Evolutionary conservation across 202 grass and related monocot species (phyloP).

Genomic region (Miscanthus sacchariflorus): DNA sequence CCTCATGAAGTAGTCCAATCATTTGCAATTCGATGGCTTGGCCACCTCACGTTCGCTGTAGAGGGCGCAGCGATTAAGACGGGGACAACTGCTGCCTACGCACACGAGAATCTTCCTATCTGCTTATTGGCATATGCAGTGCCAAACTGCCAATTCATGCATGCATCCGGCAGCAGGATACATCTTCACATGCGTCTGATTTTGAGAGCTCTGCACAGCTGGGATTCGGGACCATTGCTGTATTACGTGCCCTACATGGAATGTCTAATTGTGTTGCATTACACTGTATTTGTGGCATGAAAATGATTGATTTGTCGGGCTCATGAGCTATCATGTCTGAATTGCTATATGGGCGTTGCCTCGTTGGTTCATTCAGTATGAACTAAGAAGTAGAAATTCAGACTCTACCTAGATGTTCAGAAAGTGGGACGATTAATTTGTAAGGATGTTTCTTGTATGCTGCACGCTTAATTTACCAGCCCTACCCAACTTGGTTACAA

Average conservation of each 20-base stretch:
- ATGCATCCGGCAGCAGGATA: constrained; percentile 22
- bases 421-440: neutral
- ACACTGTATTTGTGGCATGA: neutral
- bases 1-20: constrained; percentile 18
- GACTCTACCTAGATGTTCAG: neutral
- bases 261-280: constrained; percentile 1
- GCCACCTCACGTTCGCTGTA: constrained; percentile 50
- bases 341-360: no score
- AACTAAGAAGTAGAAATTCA: neutral
- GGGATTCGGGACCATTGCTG: neutral
- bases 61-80: neutral
- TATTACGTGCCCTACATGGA: neutral
- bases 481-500: neutral
- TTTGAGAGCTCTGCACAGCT: neutral
- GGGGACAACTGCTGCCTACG: constrained; percentile 40
- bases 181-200: constrained; percentile 46
- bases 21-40: constrained; percentile 33
- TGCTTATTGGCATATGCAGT: constrained; percentile 38
- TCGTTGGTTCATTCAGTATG: neutral
- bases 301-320: constrained; percentile 38
- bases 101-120: constrained; percentile 39
- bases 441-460: neutral
- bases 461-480: neutral
- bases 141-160: neutral
- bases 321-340: neutral